Evolutionary conservation across 495 filamentous ascomycete genomes (phyloP).

Genomic region (Neurospora tetrasperma): DNA sequence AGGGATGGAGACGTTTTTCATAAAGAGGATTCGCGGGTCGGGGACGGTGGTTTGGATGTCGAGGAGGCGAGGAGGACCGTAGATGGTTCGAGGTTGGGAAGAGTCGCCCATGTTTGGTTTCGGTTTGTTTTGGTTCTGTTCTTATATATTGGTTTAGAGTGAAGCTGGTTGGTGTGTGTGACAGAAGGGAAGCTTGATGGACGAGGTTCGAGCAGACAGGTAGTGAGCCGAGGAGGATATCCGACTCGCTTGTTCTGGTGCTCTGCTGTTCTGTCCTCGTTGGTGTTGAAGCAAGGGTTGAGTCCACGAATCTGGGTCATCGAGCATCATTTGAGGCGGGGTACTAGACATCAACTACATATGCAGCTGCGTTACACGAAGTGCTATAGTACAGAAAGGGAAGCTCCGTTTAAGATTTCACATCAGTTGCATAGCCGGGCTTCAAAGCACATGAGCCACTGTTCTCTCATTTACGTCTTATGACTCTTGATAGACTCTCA

Average conservation of each 20-base stretch:
- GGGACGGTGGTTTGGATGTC: slow-evolving; percentile 2
- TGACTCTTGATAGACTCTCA: no score
- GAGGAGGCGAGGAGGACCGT: background rate
- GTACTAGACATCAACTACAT: background rate
- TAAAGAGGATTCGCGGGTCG: slow-evolving; percentile 7
- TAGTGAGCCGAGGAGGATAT: background rate
- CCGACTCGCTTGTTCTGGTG: background rate
- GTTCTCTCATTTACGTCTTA: background rate
- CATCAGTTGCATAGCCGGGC: background rate
- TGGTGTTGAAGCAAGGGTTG: background rate
- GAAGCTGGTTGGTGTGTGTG: background rate
- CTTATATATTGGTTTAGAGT: background rate
- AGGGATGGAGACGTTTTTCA: slow-evolving; percentile 24
- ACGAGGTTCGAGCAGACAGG: background rate
- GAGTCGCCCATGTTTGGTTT: background rate
- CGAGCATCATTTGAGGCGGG: background rate
- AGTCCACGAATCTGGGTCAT: background rate
- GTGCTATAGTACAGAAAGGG: background rate
- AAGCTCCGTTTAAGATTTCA: background rate
- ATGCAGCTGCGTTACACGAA: background rate
- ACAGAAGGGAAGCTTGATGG: no score
- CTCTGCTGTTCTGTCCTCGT: background rate
- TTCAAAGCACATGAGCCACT: background rate
- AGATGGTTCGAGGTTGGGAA: background rate
- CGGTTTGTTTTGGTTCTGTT: background rate